Evolutionary conservation across 371 early-diverging fungal genomes (phyloP).

Genomic region (Lichtheimia hyalospora): DNA sequence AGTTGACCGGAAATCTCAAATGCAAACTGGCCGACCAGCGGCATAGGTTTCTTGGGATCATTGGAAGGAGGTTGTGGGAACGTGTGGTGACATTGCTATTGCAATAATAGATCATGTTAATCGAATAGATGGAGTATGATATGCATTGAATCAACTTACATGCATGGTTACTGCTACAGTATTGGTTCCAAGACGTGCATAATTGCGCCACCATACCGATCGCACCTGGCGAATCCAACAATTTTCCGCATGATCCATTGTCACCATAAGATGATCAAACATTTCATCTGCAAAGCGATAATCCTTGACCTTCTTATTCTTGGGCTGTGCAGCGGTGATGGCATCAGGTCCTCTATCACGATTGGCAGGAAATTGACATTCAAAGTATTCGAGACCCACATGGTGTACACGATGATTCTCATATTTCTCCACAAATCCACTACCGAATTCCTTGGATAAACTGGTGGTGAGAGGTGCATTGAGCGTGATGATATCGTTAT

Average conservation of each 20-base stretch:
- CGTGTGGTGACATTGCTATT: constrained; percentile 28
- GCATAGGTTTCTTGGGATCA: constrained; percentile 14
- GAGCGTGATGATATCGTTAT: constrained; percentile 27
- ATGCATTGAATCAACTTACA: constrained; percentile 11
- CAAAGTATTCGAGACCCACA: constrained; percentile 40
- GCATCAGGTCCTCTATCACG: constrained; percentile 33
- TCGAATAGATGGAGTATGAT: neutral
- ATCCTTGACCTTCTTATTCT: constrained; percentile 38
- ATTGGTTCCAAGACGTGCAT: constrained; percentile 32
- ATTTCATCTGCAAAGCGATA: constrained; percentile 52
- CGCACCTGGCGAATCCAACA: constrained; percentile 39
- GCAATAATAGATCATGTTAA: too few relatives aligned
- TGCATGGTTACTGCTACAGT: constrained; percentile 42
- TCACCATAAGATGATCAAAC: constrained; percentile 43
- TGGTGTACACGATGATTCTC: constrained; percentile 30
- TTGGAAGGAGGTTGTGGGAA: constrained; percentile 18
- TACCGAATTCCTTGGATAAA: constrained; percentile 33
- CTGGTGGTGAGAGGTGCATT: constrained; percentile 45
- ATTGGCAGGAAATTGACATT: constrained; percentile 40
- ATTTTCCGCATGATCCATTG: constrained; percentile 38
- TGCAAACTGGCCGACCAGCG: constrained; percentile 47
- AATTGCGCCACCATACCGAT: constrained; percentile 49
- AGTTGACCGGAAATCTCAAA: constrained; percentile 53
- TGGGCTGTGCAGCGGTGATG: constrained; percentile 34
- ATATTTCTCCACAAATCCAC: constrained; percentile 43